Conservation (phyloP, 176 grass and related monocot species). For the Pharus latifolius region DNA sequence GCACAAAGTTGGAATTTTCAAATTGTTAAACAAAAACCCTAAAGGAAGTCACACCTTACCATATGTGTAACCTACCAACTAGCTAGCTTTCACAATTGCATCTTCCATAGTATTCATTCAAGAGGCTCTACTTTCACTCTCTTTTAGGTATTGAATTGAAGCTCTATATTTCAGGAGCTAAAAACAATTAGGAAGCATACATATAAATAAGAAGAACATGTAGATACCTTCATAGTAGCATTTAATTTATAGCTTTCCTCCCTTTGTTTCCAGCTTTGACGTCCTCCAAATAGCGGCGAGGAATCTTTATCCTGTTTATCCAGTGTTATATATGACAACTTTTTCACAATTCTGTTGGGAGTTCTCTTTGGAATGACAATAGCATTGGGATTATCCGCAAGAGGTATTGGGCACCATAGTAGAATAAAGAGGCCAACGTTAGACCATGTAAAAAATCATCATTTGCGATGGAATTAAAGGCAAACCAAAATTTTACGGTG, state of each 20-base stretch:
- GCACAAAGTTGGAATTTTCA: too few relatives aligned
- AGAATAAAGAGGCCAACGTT: neutral
- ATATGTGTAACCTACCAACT: too few relatives aligned
- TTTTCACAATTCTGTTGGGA: slow-evolving; percentile 51
- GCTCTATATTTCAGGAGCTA: neutral
- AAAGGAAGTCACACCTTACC: too few relatives aligned
- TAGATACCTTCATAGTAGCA: slow-evolving; percentile 69
- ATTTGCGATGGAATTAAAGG: neutral
- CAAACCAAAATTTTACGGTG: slow-evolving; percentile 53
- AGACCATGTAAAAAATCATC: neutral
- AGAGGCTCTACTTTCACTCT: neutral
- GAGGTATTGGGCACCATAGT: slow-evolving; percentile 68
- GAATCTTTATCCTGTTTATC: slow-evolving; percentile 51
- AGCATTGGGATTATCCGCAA: slow-evolving; percentile 52
- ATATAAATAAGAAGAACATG: neutral
- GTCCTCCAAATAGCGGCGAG: slow-evolving; percentile 71
- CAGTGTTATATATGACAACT: slow-evolving; percentile 42
- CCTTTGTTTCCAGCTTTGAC: slow-evolving; percentile 69
- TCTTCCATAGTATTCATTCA: too few relatives aligned
- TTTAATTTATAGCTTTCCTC: slow-evolving; percentile 80
- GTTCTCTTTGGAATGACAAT: slow-evolving; percentile 69
- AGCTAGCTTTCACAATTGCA: too few relatives aligned
- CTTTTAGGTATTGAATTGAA: neutral
- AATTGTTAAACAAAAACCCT: too few relatives aligned
- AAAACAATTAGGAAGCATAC: neutral